phyloP scores from a whole-genome alignment of 2,329 filamentous ascomycete genomes.

The Verruconis gallopava region DNA sequence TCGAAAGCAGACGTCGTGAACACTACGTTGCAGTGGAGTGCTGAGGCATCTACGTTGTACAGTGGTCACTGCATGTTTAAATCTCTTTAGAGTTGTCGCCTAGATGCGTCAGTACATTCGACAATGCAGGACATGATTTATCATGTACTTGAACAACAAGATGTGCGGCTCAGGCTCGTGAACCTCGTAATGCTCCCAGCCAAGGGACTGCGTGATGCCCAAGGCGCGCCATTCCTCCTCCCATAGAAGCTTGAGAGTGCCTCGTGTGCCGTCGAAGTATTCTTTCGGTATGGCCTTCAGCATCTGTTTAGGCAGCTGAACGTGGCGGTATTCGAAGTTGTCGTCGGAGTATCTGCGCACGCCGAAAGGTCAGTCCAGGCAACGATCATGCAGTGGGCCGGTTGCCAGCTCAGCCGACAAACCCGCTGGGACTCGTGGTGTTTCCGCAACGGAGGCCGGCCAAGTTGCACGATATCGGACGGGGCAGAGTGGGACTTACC shows the following conservation, averaged over 20 bases:
- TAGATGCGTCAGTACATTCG: too few relatives aligned
- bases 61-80: too few relatives aligned
- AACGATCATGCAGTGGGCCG: too few relatives aligned
- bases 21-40: too few relatives aligned
- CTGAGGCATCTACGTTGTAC: too few relatives aligned
- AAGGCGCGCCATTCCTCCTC: slow-evolving; percentile 97
- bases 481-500: slow-evolving; percentile 40
- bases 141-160: slow-evolving; percentile 85
- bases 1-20: too few relatives aligned
- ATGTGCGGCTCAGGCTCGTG: slow-evolving; percentile 98
- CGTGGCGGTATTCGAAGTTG: slow-evolving; percentile 93
- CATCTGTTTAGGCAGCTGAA: slow-evolving; percentile 96
- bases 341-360: slow-evolving; percentile 85
- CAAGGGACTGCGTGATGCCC: slow-evolving; percentile 95
- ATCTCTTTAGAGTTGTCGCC: too few relatives aligned
- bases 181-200: slow-evolving; percentile 99
- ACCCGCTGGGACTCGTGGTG: neutral
- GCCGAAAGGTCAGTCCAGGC: too few relatives aligned
- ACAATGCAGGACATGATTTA: too few relatives aligned
- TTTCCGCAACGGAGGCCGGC: neutral
- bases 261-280: slow-evolving; percentile 78
- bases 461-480: slow-evolving; percentile 12
- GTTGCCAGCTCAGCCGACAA: too few relatives aligned
- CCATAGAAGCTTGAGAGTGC: slow-evolving; percentile 91
- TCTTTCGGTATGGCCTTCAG: slow-evolving; percentile 92